These are phyloP conservation scores for Ceratocystis destructans DNA, from an alignment of 2,329 filamentous ascomycete species.

Conservation along the genomic window DNA sequence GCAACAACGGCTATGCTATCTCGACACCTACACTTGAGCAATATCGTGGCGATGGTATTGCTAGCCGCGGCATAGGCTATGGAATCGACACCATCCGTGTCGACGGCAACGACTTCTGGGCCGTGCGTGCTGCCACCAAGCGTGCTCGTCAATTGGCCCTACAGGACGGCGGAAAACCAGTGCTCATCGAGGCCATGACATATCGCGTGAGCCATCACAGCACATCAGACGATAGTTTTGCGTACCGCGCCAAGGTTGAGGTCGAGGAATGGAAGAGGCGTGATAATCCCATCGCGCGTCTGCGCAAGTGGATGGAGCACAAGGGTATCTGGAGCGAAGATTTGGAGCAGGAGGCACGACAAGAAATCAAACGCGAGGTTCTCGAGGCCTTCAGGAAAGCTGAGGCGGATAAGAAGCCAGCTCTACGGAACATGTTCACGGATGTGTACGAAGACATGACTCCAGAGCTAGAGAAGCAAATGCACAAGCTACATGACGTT, in stretches of 20 bases:
- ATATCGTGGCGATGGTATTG: slow-evolving; percentile 83
- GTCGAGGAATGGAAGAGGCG: slow-evolving; percentile 91
- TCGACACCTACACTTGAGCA: slow-evolving; percentile 81
- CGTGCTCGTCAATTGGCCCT: slow-evolving; percentile 67
- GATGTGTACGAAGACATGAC: slow-evolving; percentile 85
- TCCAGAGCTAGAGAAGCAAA: slow-evolving; percentile 63
- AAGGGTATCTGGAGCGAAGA: slow-evolving; percentile 73
- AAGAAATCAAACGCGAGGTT: slow-evolving; percentile 56
- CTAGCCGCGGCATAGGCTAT: slow-evolving; percentile 73
- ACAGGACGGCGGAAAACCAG: slow-evolving; percentile 62
- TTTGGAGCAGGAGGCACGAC: slow-evolving; percentile 60
- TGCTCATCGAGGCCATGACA: slow-evolving; percentile 90
- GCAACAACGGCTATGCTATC: slow-evolving; percentile 88
- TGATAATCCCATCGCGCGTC: slow-evolving; percentile 73
- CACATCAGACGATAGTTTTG: slow-evolving; percentile 92
- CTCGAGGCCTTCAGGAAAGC: slow-evolving; percentile 73
- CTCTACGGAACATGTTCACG: slow-evolving; percentile 60
- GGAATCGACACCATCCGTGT: slow-evolving; percentile 89
- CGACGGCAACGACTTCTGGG: slow-evolving; percentile 90
- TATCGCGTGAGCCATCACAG: slow-evolving; percentile 98
- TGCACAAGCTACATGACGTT: slow-evolving; percentile 54
- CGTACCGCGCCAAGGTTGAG: slow-evolving; percentile 83
- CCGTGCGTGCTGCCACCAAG: slow-evolving; percentile 66
- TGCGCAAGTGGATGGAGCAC: slow-evolving; percentile 83
- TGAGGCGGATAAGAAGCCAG: slow-evolving; percentile 67